Conservation (phyloP, 1,284 basidiomycete genomes). For the Pterula multifida region DNA sequence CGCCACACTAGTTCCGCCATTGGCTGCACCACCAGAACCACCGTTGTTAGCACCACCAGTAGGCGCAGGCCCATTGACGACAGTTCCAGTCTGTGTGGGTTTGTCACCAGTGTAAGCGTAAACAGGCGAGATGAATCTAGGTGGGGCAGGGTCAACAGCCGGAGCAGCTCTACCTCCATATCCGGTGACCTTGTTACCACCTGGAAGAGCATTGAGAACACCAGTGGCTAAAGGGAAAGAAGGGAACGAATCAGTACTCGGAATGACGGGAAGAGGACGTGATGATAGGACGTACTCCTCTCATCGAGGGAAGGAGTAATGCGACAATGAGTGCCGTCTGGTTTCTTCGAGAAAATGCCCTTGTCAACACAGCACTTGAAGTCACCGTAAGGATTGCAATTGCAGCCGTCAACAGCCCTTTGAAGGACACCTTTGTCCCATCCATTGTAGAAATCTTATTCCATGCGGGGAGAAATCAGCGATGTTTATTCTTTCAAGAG, state of each 20-base stretch:
- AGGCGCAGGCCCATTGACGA: conserved; percentile 10
- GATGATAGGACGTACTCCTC: conserved; percentile 7
- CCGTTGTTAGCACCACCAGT: conserved; percentile 1
- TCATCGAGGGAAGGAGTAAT: conserved; percentile 27
- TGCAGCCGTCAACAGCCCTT: conserved; percentile 30
- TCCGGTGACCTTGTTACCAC: conserved; percentile 29
- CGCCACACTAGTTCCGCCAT: too few species aligned
- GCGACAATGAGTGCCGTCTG: conserved; percentile 18
- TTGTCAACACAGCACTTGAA: conserved; percentile 24
- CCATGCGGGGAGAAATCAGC: too few species aligned
- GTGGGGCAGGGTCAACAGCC: conserved; percentile 18
- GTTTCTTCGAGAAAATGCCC: conserved; percentile 24
- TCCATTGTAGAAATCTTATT: conserved; percentile 39
- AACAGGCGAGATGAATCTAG: conserved; percentile 24
- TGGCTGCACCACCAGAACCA: too few species aligned
- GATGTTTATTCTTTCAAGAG: not conserved
- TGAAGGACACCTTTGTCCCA: conserved; percentile 35
- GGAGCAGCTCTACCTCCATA: conserved; percentile 18
- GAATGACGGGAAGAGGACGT: conserved; percentile 5
- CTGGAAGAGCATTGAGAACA: conserved; percentile 24
- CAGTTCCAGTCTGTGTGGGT: conserved; percentile 16
- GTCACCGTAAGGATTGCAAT: conserved; percentile 30
- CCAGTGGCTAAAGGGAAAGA: conserved; percentile 18
- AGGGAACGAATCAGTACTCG: not conserved
- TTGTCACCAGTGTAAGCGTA: conserved; percentile 24